Percentiles rank a stretch among this genome's conserved stretches.
Conservation (phyloP, 805 yeast genomes). For the Ogataea thermomethanolica region DNA sequence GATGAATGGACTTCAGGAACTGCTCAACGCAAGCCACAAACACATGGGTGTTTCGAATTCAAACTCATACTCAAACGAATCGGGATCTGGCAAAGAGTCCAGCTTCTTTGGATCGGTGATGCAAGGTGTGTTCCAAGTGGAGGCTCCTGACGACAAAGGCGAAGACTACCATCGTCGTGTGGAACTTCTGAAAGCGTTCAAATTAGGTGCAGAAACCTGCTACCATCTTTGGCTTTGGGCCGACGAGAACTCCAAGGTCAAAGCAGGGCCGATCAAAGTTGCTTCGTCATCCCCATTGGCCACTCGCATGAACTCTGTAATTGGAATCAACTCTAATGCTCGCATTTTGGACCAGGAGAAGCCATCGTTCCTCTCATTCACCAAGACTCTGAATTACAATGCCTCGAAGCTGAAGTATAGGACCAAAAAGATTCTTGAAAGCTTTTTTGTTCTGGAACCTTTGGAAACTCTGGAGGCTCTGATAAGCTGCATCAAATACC, state of each 20-base stretch:
- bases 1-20: slow-evolving; percentile 61
- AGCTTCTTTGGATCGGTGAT: slow-evolving; percentile 67
- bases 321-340: slow-evolving; percentile 5
- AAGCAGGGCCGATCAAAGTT: slow-evolving; percentile 3
- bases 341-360: slow-evolving; percentile 15
- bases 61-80: slow-evolving; percentile 17
- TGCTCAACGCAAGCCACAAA: slow-evolving; percentile 57
- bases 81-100: slow-evolving; percentile 32
- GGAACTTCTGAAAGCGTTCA: slow-evolving; percentile 60
- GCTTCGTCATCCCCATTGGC: slow-evolving; percentile 15
- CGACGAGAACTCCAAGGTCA: slow-evolving; percentile 39
- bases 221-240: slow-evolving; percentile 71
- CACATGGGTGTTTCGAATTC: slow-evolving; percentile 33
- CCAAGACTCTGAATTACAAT: slow-evolving; percentile 42
- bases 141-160: slow-evolving; percentile 51
- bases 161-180: slow-evolving; percentile 52
- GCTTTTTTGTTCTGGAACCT: slow-evolving; percentile 64
- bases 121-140: slow-evolving; percentile 76
- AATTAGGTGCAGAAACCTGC: slow-evolving; percentile 51
- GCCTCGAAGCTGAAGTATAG: slow-evolving; percentile 64
- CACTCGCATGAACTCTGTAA: slow-evolving; percentile 17
- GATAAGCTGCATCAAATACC: slow-evolving; percentile 35
- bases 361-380: slow-evolving; percentile 22
- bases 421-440: slow-evolving; percentile 62
- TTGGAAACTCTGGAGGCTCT: slow-evolving; percentile 69